These are phyloP conservation scores for Dissophora globulifera DNA, from an alignment of 192 early-diverging fungal species.

Conservation along the genomic window DNA sequence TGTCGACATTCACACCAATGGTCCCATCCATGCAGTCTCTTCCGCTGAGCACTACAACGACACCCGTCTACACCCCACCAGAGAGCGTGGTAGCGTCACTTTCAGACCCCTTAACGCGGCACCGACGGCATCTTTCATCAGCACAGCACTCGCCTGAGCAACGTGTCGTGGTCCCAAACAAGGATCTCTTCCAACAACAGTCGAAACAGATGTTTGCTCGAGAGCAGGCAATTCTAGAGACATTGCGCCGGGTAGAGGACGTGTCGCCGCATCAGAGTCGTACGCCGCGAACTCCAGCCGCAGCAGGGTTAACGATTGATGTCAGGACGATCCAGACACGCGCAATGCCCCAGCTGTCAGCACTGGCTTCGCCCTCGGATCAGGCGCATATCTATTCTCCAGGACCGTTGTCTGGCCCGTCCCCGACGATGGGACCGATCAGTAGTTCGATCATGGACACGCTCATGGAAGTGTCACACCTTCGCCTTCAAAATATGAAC, in stretches of 20 bases:
- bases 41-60: conserved; percentile 15
- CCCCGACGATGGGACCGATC: conserved; percentile 31
- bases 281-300: conserved; percentile 29
- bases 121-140: conserved; percentile 48
- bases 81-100: conserved; percentile 15
- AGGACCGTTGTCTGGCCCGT: conserved; percentile 41
- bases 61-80: conserved; percentile 27
- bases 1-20: conserved; percentile 30
- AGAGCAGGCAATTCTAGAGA: conserved; percentile 23
- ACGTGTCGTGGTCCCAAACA: conserved; percentile 19
- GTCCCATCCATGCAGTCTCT: conserved; percentile 35
- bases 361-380: conserved; percentile 32
- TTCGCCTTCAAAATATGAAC: conserved; percentile 44
- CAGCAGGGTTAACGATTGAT: conserved; percentile 42
- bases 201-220: conserved; percentile 38
- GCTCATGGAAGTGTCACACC: conserved; percentile 44
- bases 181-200: conserved; percentile 30
- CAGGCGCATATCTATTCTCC: conserved; percentile 30
- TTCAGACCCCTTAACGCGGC: conserved; percentile 25
- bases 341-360: conserved; percentile 28
- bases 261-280: conserved; percentile 43
- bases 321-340: conserved; percentile 39
- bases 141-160: conserved; percentile 47
- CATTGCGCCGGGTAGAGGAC: conserved; percentile 6
- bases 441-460: conserved; percentile 40